Percentiles rank a stretch among this genome's conserved stretches.
Evolutionary conservation across 495 filamentous ascomycete species (phyloP).

Genomic region (Penicillium ucsense): DNA sequence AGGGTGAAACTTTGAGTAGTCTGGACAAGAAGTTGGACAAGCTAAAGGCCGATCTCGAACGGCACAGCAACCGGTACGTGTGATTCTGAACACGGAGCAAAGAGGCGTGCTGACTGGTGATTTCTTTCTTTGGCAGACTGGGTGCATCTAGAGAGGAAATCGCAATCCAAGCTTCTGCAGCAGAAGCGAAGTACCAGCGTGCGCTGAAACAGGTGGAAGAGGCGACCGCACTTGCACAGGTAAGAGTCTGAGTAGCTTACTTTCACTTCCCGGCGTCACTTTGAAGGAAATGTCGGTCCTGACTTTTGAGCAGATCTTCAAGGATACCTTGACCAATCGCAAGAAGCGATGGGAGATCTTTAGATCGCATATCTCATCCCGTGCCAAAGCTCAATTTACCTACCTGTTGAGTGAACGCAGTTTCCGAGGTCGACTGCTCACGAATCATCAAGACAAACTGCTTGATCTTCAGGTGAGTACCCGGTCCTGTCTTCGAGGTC

Average conservation of each 20-base stretch:
- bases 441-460: conserved; percentile 63
- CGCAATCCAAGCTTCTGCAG: conserved; percentile 35
- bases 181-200: conserved; percentile 29
- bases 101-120: conserved; percentile 7
- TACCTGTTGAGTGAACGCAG: conserved; percentile 80
- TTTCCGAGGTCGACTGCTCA: conserved; percentile 70
- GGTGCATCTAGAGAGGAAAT: conserved; percentile 64
- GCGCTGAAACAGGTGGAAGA: conserved; percentile 39
- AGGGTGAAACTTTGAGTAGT: conserved; percentile 53
- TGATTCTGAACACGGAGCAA: not conserved
- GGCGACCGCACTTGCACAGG: conserved; percentile 44
- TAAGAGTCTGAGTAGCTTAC: conserved; percentile 8
- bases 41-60: conserved; percentile 46
- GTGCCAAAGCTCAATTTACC: conserved; percentile 75
- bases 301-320: conserved; percentile 37
- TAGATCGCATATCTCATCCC: conserved; percentile 68
- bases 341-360: conserved; percentile 72
- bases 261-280: too few relatives aligned
- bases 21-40: conserved; percentile 56
- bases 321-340: conserved; percentile 57
- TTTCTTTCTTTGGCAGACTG: conserved; percentile 26
- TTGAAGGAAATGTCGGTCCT: not conserved
- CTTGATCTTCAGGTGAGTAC: conserved; percentile 62
- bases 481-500: not conserved
- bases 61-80: conserved; percentile 39